phyloP scores from a whole-genome alignment of 257 asterid species.

The Solanum dulcamara region DNA sequence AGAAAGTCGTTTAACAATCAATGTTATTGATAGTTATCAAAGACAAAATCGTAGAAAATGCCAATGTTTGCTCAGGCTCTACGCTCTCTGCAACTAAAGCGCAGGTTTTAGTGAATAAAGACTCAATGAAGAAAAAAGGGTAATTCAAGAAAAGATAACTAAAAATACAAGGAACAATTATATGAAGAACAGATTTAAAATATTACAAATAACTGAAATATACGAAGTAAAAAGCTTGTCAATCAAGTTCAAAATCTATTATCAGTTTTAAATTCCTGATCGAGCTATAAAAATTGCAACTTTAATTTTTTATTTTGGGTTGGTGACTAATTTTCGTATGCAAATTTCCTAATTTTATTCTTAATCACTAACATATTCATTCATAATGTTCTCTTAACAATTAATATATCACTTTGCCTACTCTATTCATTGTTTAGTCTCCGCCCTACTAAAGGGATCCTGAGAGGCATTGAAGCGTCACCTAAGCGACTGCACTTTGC shows the following conservation, averaged over 20 bases:
- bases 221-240: not conserved
- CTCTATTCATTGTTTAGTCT: not conserved
- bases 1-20: not conserved
- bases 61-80: not conserved
- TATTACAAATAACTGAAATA: not conserved
- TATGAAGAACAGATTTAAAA: not conserved
- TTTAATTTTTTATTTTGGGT: not conserved
- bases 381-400: not conserved
- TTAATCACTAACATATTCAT: not conserved
- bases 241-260: not conserved
- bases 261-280: not conserved
- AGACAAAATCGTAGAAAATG: not conserved
- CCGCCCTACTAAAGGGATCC: not conserved
- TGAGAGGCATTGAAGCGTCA: not conserved
- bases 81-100: not conserved
- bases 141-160: not conserved
- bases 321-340: not conserved
- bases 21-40: not conserved
- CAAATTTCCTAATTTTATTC: not conserved
- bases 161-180: not conserved
- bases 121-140: not conserved
- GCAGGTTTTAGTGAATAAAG: not conserved
- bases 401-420: not conserved
- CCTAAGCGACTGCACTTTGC: not conserved
- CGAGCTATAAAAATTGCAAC: not conserved